These are phyloP conservation scores for Talaromyces sp. DNA, from an alignment of 2,329 filamentous ascomycete species.

Conservation along the genomic window DNA sequence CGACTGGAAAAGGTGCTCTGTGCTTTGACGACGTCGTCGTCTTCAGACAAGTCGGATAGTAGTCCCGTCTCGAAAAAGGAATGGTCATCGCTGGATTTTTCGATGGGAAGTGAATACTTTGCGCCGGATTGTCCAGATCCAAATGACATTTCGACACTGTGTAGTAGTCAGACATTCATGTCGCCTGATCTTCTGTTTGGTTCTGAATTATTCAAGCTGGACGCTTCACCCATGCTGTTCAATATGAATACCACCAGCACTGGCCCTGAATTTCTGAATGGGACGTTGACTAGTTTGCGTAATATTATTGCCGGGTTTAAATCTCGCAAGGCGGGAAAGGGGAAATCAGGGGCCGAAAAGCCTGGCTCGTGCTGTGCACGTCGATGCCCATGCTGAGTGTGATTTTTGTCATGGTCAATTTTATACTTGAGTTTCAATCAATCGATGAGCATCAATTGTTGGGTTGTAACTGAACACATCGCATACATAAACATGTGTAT, in stretches of 20 bases:
- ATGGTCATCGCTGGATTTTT: conserved; percentile 9
- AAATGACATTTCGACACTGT: background rate
- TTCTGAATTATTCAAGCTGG: background rate
- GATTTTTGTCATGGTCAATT: too few species aligned
- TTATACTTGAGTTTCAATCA: too few species aligned
- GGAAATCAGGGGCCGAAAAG: background rate
- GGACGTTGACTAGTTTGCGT: conserved; percentile 40
- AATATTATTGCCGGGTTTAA: conserved; percentile 39
- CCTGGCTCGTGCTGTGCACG: conserved; percentile 6
- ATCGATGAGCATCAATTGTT: too few species aligned
- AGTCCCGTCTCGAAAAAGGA: conserved; percentile 9
- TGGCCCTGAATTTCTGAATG: conserved; percentile 34
- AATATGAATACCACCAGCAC: conserved; percentile 27
- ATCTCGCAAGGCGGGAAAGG: background rate
- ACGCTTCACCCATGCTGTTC: conserved; percentile 1
- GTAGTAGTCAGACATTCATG: background rate
- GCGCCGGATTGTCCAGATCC: background rate
- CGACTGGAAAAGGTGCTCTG: conserved; percentile 39
- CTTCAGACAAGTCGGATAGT: conserved; percentile 17
- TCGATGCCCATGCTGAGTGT: background rate
- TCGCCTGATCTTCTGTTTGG: conserved; percentile 2
- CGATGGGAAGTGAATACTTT: background rate
- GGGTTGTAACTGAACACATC: too few species aligned
- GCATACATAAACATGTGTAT: too few species aligned
- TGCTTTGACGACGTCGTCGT: conserved; percentile 26